Evolutionary conservation across 2,329 filamentous ascomycete species (phyloP).

Genomic region (Aspergillus flavus): DNA sequence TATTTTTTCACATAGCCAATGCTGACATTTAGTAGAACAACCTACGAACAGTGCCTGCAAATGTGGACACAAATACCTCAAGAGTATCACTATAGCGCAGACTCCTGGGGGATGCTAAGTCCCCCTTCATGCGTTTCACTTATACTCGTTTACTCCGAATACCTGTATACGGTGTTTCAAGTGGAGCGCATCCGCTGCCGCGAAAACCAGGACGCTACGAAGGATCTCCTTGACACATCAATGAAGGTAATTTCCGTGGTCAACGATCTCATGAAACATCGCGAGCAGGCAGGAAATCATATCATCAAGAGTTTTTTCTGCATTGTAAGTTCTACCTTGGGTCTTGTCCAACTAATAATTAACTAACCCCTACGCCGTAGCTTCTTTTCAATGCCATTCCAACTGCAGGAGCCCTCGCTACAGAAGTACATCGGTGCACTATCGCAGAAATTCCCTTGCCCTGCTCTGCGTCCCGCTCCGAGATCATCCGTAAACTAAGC

Average conservation of each 20-base stretch:
- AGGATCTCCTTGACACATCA: conserved; percentile 23
- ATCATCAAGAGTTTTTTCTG: conserved; percentile 17
- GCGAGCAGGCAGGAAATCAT: conserved; percentile 12
- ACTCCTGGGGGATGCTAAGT: conserved; percentile 15
- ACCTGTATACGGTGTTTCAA: conserved; percentile 24
- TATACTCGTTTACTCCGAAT: conserved; percentile 24
- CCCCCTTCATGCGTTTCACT: conserved; percentile 9
- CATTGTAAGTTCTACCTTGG: conserved; percentile 17
- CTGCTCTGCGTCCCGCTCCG: conserved; percentile 22
- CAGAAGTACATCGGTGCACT: conserved; percentile 25
- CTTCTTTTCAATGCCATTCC: conserved; percentile 24
- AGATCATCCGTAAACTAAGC: conserved; percentile 28
- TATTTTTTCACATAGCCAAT: not conserved
- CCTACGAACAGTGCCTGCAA: conserved; percentile 18
- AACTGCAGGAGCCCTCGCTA: conserved; percentile 23
- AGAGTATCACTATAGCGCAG: conserved; percentile 22
- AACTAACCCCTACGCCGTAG: conserved; percentile 3
- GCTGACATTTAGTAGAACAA: not conserved
- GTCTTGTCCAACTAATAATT: not conserved
- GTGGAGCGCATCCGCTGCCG: conserved; percentile 26
- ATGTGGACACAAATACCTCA: conserved; percentile 21
- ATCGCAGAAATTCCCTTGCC: conserved; percentile 20
- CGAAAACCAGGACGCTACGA: conserved; percentile 19
- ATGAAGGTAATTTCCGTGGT: conserved; percentile 23
- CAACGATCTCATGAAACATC: conserved; percentile 22